Evolutionary conservation across 305 asterid genomes (phyloP), one percentile per base, ranked within the genome.

Genomic region (Fraxinus latifolia): DNA sequence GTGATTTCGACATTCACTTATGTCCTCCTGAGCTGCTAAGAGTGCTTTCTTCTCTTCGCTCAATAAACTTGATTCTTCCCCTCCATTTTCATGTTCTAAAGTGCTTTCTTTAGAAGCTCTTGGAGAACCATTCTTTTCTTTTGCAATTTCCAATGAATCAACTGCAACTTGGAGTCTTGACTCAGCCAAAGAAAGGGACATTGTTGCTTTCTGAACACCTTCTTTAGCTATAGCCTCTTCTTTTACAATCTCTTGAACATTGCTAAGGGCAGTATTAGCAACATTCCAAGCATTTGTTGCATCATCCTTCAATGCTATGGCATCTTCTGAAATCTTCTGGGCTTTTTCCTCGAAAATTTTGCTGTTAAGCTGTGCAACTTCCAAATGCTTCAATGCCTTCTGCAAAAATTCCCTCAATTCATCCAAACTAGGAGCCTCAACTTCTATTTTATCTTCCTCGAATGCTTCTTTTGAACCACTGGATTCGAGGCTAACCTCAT

Each of bases 241-340:
- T 77, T 89, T 85, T 67, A 93, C 84, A 78, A 89, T 80, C 87
- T 89, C 96, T 82, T 95, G 91, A 85, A 92, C 78, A 47, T 81
- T 82, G 76, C 76, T 80, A 79, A 95, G 90, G 83, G 91, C 86
- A 81, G 67, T 80, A 88, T 87, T 87, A 72, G 91, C 95, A 83
- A 89, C 88, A 82, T 80, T 85, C 97, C 91, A 87, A 39, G 98
- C 96, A 83, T 83, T 92, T 73, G 84, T 85, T 77, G 96, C 97
- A 83, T 92, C 93, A 86, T 96, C 99, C 86, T 92, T 95, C 87
- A 95, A 85, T 33, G 97, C 93, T 84, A 96, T 96, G 80, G 99
- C 97, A 84, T 92, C 81, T 91, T 96, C 99, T 19, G 99, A 92
- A 88, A 96, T 92, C 83, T 50, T 91, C 89, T 96, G 99, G 50